phyloP scores from a whole-genome alignment of 2,329 filamentous ascomycete genomes.

The Neopestalotiopsis sp. region DNA sequence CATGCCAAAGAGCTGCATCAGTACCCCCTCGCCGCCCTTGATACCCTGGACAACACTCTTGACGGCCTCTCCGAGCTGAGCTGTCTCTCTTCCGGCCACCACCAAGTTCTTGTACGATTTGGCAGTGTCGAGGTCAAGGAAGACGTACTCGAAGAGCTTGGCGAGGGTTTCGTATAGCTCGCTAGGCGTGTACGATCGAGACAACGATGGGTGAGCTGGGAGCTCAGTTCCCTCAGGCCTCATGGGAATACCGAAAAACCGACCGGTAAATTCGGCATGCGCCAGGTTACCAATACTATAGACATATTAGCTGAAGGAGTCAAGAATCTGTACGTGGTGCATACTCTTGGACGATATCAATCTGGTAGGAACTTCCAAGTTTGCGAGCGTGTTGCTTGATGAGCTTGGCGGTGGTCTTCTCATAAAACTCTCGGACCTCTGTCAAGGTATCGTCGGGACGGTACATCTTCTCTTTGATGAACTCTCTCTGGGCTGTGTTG shows the following conservation, averaged over 20 bases:
- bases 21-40: not conserved
- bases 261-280: not conserved
- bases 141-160: not conserved
- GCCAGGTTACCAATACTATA: not conserved
- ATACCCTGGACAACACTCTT: not conserved
- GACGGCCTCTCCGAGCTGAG: not conserved
- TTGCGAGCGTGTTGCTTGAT: not conserved
- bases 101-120: constrained; percentile 5
- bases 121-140: not conserved
- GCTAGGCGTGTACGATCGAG: not conserved
- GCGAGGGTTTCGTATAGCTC: not conserved
- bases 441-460: not conserved
- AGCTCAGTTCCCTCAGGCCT: not conserved
- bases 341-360: not conserved
- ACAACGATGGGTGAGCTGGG: not conserved
- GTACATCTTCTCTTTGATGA: not conserved
- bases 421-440: not conserved
- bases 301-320: not conserved
- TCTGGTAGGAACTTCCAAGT: not conserved
- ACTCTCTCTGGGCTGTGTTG: not conserved
- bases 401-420: not conserved
- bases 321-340: not conserved
- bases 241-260: not conserved
- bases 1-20: not conserved
- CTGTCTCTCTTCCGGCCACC: not conserved